These are phyloP conservation scores for Aureobasidium sp. DNA, from an alignment of 2,329 filamentous ascomycete genomes.

Conservation along the genomic window DNA sequence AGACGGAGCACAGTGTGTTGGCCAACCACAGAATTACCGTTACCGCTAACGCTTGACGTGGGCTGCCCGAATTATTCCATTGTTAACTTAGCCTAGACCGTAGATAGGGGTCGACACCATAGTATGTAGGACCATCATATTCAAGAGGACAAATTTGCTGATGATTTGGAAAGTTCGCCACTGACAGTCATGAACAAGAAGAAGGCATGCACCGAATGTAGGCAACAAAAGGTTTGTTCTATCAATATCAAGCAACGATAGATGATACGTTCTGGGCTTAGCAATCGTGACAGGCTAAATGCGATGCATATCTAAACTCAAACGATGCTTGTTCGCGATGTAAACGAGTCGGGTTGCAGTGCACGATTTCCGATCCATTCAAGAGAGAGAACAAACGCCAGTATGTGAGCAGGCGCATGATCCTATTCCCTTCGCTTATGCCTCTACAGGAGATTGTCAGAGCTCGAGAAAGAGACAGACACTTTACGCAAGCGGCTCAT, in stretches of 20 bases:
- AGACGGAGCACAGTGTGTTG: background rate
- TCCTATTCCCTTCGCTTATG: background rate
- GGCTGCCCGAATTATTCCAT: background rate
- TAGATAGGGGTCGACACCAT: background rate
- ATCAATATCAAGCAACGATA: background rate
- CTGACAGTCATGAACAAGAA: background rate
- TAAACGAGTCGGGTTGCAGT: background rate
- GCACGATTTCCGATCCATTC: background rate
- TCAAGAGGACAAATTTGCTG: background rate
- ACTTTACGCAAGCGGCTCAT: slow-evolving; percentile 1
- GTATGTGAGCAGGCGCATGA: background rate
- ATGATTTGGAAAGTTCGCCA: background rate
- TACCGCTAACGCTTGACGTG: background rate
- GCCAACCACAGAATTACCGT: background rate
- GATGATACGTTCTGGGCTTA: background rate
- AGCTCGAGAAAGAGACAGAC: slow-evolving; percentile 6
- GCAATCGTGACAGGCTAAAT: background rate
- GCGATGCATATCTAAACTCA: background rate
- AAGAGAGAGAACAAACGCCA: slow-evolving; percentile 2
- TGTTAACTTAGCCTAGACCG: background rate
- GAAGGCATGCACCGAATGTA: slow-evolving; percentile 10
- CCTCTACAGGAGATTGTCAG: background rate
- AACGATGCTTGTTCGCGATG: background rate
- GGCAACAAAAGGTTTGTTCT: slow-evolving; percentile 9
- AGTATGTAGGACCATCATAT: background rate